phyloP scores from a whole-genome alignment of 2,329 filamentous ascomycete genomes.

The Xylariaceae sp. region DNA sequence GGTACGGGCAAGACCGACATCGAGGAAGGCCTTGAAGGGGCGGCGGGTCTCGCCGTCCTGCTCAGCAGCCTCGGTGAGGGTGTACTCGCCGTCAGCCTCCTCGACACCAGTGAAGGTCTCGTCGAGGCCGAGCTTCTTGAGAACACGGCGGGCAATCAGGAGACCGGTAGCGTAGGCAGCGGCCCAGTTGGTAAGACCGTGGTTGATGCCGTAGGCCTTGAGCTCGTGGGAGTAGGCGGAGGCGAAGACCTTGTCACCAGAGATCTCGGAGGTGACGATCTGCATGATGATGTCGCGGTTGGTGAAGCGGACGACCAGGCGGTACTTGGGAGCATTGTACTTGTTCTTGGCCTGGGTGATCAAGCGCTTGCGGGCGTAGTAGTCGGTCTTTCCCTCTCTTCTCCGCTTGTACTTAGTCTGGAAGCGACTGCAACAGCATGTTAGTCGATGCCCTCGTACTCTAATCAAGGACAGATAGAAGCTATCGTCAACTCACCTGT shows the following conservation, averaged over 20 bases:
- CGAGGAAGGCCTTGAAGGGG: slow-evolving; percentile 98
- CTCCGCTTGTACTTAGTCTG: slow-evolving; percentile 99
- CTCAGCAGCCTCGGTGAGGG: slow-evolving; percentile 89
- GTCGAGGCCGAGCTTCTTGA: slow-evolving; percentile 95
- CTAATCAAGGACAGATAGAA: too few relatives aligned
- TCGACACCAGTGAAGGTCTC: slow-evolving; percentile 92
- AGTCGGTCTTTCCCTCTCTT: slow-evolving; percentile 96
- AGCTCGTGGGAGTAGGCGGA: slow-evolving; percentile 96
- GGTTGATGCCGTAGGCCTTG: slow-evolving; percentile 91
- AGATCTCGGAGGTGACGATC: slow-evolving; percentile 94
- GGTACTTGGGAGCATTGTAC: slow-evolving; percentile 99
- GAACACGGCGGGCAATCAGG: slow-evolving; percentile 89
- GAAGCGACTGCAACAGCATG: slow-evolving; percentile 65
- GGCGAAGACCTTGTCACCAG: slow-evolving; percentile 93
- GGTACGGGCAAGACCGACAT: slow-evolving; percentile 94
- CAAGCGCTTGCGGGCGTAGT: slow-evolving; percentile 99
- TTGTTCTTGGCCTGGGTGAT: slow-evolving; percentile 99
- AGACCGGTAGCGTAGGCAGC: slow-evolving; percentile 96
- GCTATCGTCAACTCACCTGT: slow-evolving; percentile 64
- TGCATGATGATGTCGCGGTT: slow-evolving; percentile 99
- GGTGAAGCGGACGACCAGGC: slow-evolving; percentile 97
- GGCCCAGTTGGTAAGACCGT: slow-evolving; percentile 99
- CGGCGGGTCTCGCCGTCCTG: slow-evolving; percentile 87
- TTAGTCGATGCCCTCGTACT: slow-evolving; percentile 20
- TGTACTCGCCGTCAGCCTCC: slow-evolving; percentile 95